A percentile compares a stretch with the other conserved stretches of the same genome.
These are phyloP conservation scores for Barnettozyma sucrosica DNA, from an alignment of 805 yeast genomes.

Conservation along the genomic window DNA sequence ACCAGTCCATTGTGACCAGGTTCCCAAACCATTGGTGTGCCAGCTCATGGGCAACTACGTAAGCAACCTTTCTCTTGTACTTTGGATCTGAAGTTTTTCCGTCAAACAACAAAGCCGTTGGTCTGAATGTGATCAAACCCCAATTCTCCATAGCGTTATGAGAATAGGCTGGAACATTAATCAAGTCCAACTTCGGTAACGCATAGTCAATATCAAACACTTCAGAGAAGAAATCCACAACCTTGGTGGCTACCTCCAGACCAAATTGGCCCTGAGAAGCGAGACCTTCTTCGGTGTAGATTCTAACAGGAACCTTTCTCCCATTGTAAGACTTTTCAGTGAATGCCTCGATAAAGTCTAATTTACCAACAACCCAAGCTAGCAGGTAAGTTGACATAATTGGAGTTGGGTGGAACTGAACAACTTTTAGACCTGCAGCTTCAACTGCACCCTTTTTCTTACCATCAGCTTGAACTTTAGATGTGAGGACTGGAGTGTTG, in stretches of 20 bases:
- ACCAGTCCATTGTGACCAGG: conserved; percentile 86
- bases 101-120: conserved; percentile 66
- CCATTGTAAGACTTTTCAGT: conserved; percentile 35
- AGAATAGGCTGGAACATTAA: conserved; percentile 74
- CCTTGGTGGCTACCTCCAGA: conserved; percentile 67
- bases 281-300: conserved; percentile 74
- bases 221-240: conserved; percentile 64
- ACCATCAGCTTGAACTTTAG: conserved; percentile 37
- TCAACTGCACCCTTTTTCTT: conserved; percentile 44
- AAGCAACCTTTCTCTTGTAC: conserved; percentile 68
- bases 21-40: conserved; percentile 94
- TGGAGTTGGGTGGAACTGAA: conserved; percentile 64
- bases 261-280: conserved; percentile 66
- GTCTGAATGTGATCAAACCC: conserved; percentile 78
- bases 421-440: conserved; percentile 22
- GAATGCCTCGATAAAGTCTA: conserved; percentile 56
- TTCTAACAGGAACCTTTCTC: conserved; percentile 72
- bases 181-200: conserved; percentile 75
- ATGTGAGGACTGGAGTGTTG: conserved; percentile 57
- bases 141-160: conserved; percentile 91
- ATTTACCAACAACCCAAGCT: conserved; percentile 77
- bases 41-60: conserved; percentile 81
- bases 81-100: conserved; percentile 57
- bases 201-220: conserved; percentile 72
- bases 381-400: conserved; percentile 75